Base-by-base conservation (phyloP, 1,284 basidiomycete species). In the Pyrrhoderma lamaoense region DNA sequence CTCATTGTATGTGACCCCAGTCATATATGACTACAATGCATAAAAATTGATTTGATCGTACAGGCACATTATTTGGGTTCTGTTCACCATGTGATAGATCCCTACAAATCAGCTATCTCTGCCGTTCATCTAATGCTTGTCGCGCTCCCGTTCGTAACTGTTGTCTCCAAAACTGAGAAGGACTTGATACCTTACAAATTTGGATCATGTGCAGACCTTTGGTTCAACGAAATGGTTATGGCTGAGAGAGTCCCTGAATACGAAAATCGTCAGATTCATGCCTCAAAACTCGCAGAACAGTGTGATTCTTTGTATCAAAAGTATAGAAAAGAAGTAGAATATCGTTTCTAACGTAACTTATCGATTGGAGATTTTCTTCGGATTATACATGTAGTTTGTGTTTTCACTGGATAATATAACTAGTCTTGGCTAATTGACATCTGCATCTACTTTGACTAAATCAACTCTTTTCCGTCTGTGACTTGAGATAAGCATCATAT, bases 51-150 rank as follows among this genome's bases (percentile, higher is more conserved):
- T 19, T 23, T 11, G 19, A 42, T 19, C 45, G 3, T 18, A 8
- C 58, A 90, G 87, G 83, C 73, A 35, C 83, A 88, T 34, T 64
- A 74, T 22, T 62, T 80, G 18, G 85, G 85, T 44, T 89, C 85
- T 2, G 69, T 68, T 1, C 67, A 83, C 56, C 84, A 88, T 59
- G 67, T 77, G 2, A 82, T 87, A 46, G 59, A 64, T 0, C 61
- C 78, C 1, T 78, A 73, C 65, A 82, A 80, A 58, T 80, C 80
- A 4, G 82, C 88, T 0, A 67, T 85, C 52, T 74, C 83, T 2
- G 71, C 77, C 1, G 78, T 82, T 2, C 77, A 89, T 60, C 61
- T 84, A n/a, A 69, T 74, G 0, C 72, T 87, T 9, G 75, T 72
- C 1, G 73, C 79, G 0, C 60, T 80, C 0, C 61, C 62, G 21